Conservation (phyloP, 1,139 yeast species). For the Kazachstania sp. region DNA sequence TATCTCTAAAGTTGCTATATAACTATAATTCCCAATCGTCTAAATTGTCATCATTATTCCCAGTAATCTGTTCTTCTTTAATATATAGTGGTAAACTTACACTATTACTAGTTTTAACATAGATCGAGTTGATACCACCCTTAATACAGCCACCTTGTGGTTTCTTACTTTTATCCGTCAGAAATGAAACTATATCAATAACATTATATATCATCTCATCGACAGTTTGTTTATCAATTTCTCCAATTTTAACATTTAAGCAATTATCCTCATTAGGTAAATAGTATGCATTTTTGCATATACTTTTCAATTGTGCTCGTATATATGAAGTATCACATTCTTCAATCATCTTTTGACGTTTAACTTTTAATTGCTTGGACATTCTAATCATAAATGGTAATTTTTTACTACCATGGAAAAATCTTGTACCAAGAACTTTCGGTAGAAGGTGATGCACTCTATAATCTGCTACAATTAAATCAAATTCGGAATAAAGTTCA, state of each 20-base stretch:
- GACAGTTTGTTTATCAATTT: constrained; percentile 36
- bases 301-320: constrained; percentile 50
- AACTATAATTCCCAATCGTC: constrained; percentile 2
- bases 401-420: constrained; percentile 50
- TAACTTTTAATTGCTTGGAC: constrained; percentile 44
- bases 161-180: constrained; percentile 39
- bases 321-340: constrained; percentile 49
- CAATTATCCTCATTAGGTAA: constrained; percentile 49
- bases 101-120: constrained; percentile 57
- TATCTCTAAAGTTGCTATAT: background rate
- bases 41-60: constrained; percentile 5
- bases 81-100: constrained; percentile 43
- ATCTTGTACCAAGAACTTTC: constrained; percentile 45
- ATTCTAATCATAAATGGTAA: constrained; percentile 60
- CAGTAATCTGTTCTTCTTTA: background rate
- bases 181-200: constrained; percentile 45
- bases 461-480: constrained; percentile 57
- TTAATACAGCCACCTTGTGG: constrained; percentile 56
- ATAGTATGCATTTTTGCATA: constrained; percentile 51
- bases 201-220: constrained; percentile 45
- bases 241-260: constrained; percentile 42
- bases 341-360: constrained; percentile 20
- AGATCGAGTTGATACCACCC: constrained; percentile 41
- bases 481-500: constrained; percentile 50
- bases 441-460: constrained; percentile 55